These are phyloP conservation scores for Colletotrichum tamarilloi DNA, from an alignment of 2,329 filamentous ascomycete species.

Conservation along the genomic window DNA sequence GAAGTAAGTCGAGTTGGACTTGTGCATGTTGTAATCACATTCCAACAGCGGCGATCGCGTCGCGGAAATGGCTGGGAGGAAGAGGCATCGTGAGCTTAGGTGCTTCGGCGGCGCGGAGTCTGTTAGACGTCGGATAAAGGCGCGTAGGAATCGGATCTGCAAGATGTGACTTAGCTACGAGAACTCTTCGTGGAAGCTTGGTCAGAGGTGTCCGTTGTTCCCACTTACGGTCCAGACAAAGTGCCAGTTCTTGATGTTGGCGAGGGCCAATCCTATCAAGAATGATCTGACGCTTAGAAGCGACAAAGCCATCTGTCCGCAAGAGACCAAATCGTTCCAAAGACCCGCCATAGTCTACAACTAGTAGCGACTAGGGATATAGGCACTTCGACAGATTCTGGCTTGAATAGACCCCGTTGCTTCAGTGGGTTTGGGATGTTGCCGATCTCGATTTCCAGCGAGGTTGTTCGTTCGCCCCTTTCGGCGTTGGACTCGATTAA, in stretches of 20 bases:
- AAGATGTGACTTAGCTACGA: rapidly evolving
- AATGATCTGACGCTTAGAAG: background rate
- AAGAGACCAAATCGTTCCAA: background rate
- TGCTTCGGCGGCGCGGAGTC: slow-evolving; percentile 37
- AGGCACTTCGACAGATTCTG: too few relatives aligned
- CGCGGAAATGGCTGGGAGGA: slow-evolving; percentile 62
- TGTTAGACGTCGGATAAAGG: slow-evolving; percentile 45
- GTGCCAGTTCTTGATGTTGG: slow-evolving; percentile 21
- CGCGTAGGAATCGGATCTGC: slow-evolving; percentile 46
- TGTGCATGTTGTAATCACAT: slow-evolving; percentile 88
- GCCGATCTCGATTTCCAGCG: too few relatives aligned
- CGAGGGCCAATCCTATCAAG: background rate
- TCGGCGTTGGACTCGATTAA: too few relatives aligned
- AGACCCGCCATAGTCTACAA: background rate
- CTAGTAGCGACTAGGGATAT: background rate
- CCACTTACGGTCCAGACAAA: slow-evolving; percentile 21
- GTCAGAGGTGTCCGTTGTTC: too few relatives aligned
- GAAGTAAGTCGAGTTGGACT: slow-evolving; percentile 90
- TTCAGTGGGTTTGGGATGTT: too few relatives aligned
- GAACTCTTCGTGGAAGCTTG: too few relatives aligned
- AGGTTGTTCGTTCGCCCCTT: too few relatives aligned
- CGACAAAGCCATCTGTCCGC: background rate
- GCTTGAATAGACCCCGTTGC: too few relatives aligned
- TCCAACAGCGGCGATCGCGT: slow-evolving; percentile 78
- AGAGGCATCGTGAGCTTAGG: slow-evolving; percentile 44